Percentiles rank a stretch among this genome's conserved stretches.
These are phyloP conservation scores for Tricholomella constricta DNA, from an alignment of 768 basidiomycete species.

Conservation along the genomic window DNA sequence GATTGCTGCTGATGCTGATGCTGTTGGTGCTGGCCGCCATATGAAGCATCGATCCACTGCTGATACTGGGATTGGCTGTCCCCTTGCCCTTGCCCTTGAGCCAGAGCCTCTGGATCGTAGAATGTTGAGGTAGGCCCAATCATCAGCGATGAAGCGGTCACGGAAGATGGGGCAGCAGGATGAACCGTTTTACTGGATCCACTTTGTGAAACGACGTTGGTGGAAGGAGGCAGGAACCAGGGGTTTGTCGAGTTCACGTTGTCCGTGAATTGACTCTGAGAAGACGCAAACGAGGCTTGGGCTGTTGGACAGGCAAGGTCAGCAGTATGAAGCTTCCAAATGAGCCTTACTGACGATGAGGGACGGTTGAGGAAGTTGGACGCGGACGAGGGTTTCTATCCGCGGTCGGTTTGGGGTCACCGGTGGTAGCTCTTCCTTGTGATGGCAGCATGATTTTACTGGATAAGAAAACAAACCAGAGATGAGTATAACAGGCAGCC, in stretches of 20 bases:
- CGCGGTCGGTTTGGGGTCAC: slow-evolving; percentile 27
- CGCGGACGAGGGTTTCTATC: slow-evolving; percentile 23
- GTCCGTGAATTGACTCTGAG: slow-evolving; percentile 5
- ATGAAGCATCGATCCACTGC: slow-evolving; percentile 39
- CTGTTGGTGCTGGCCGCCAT: slow-evolving; percentile 27
- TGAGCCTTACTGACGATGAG: slow-evolving; percentile 21
- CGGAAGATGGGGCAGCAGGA: slow-evolving; percentile 18
- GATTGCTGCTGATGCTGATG: slow-evolving; percentile 24
- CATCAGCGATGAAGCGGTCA: slow-evolving; percentile 40
- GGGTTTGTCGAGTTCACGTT: slow-evolving; percentile 9
- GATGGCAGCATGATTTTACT: slow-evolving; percentile 33
- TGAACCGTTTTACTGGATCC: slow-evolving; percentile 12
- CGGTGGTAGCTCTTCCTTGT: slow-evolving; percentile 34
- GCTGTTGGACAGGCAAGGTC: slow-evolving; percentile 10
- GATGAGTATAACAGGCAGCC: slow-evolving; percentile 25
- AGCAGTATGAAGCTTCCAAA: slow-evolving; percentile 5
- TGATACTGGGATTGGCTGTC: slow-evolving; percentile 40
- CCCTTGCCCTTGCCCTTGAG: slow-evolving; percentile 25
- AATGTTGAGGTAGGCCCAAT: slow-evolving; percentile 56
- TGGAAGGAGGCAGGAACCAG: slow-evolving; percentile 14
- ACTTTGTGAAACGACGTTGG: slow-evolving; percentile 17
- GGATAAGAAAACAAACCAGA: slow-evolving; percentile 15
- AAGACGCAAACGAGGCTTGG: slow-evolving; percentile 10
- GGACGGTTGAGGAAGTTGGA: slow-evolving; percentile 21
- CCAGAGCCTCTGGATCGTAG: slow-evolving; percentile 49